Percentiles rank a stretch among this genome's conserved stretches.
These are phyloP conservation scores for Sphagnurus paluster DNA, from an alignment of 1,284 basidiomycete genomes.

Conservation along the genomic window DNA sequence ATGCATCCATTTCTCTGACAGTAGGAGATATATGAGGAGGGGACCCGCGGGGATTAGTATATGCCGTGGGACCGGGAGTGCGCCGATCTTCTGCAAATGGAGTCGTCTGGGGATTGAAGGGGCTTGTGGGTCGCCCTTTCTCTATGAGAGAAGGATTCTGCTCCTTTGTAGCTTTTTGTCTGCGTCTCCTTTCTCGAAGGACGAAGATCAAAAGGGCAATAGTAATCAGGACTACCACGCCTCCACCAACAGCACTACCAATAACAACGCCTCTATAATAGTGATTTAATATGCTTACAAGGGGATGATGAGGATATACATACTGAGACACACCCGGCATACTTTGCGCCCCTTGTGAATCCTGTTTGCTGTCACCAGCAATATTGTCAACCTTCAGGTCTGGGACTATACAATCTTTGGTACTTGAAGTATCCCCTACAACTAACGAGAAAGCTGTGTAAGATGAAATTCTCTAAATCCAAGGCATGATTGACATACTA, in stretches of 20 bases:
- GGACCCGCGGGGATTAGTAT: constrained; percentile 4
- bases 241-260: constrained; percentile 43
- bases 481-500: constrained; percentile 23
- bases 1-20: constrained; percentile 3
- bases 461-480: neutral
- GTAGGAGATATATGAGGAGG: constrained; percentile 2
- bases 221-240: constrained; percentile 37
- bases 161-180: constrained; percentile 15
- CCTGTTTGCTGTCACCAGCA: no score
- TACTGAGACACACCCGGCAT: constrained; percentile 24
- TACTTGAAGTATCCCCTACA: constrained; percentile 28
- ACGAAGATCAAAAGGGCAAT: constrained; percentile 44
- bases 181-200: constrained; percentile 40
- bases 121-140: constrained; percentile 15
- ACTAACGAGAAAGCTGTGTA: constrained; percentile 20
- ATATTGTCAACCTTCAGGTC: constrained; percentile 6
- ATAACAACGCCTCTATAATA: constrained; percentile 39
- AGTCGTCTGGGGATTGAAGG: no score
- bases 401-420: constrained; percentile 20
- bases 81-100: no score
- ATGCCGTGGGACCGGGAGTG: no score
- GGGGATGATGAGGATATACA: constrained; percentile 5
- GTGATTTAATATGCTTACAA: constrained; percentile 4
- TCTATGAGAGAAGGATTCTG: constrained; percentile 28
- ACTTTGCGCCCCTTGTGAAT: no score